phyloP scores from a whole-genome alignment of 2,329 filamentous ascomycete species.

The Exserohilum turcica region DNA sequence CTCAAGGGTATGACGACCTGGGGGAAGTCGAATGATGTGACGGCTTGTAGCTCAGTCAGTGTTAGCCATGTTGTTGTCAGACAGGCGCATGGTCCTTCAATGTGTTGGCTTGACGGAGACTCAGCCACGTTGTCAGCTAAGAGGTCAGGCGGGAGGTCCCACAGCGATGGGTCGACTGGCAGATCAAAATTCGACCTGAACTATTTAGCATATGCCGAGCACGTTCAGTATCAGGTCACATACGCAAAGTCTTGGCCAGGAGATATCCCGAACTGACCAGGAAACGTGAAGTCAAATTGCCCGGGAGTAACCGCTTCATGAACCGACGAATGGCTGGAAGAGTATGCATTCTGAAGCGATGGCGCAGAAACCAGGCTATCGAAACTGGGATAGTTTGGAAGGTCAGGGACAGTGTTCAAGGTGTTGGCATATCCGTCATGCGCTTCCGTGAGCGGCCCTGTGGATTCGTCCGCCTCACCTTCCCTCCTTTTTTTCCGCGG shows the following conservation, averaged over 20 bases:
- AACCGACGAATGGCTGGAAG: slow-evolving; percentile 2
- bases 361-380: slow-evolving; percentile 20
- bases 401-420: slow-evolving; percentile 5
- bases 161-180: slow-evolving; percentile 36
- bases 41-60: slow-evolving; percentile 49
- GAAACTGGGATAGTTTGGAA: slow-evolving; percentile 15
- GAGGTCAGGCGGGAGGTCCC: slow-evolving; percentile 18
- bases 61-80: slow-evolving; percentile 54
- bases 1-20: slow-evolving; percentile 50
- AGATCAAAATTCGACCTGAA: slow-evolving; percentile 20
- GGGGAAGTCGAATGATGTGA: slow-evolving; percentile 50
- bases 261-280: slow-evolving; percentile 6
- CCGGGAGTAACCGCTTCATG: slow-evolving; percentile 8
- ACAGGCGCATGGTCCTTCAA: slow-evolving; percentile 48
- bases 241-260: slow-evolving; percentile 20
- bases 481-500: slow-evolving; percentile 54
- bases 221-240: not conserved
- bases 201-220: not conserved
- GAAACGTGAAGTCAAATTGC: slow-evolving; percentile 12
- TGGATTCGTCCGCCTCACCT: slow-evolving; percentile 19
- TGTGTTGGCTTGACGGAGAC: slow-evolving; percentile 7
- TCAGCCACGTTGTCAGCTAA: not conserved
- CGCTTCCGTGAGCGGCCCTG: not conserved
- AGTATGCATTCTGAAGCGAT: slow-evolving; percentile 9
- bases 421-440: slow-evolving; percentile 2